Base-by-base conservation (phyloP, 164 flowering plant genomes). In the Santalum album region DNA sequence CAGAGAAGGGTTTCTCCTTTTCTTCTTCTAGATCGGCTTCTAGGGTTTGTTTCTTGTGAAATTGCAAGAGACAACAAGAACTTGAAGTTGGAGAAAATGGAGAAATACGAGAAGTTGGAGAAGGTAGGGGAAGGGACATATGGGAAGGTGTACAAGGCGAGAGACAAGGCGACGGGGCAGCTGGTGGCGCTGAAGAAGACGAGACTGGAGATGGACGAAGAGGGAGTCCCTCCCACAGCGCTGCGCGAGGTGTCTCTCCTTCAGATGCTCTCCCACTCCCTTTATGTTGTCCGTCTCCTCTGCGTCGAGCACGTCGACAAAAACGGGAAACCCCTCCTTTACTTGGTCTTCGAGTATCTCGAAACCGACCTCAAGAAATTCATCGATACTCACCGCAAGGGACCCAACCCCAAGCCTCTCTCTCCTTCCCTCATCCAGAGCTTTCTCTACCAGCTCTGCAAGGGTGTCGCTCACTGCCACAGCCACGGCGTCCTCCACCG, bases 111-210 rank as follows among this genome's bases (percentile, higher is more conserved):
- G 42, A 92, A 92, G 60, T 68, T 92, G 23, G 97, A 92, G 81
- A 92, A 90, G 70, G 96, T 92, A 0, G 99, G 99, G 3, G 99
- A 92, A 66, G 99, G 99, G 0, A 92, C 99, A 7, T 92, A 92
- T 60, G 99, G 99, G n/a, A 92, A 92, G 70, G 99, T 92, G 1
- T 92, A 92, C 89, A 92, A 90, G 64, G 99, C 97, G 12, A 78
- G 72, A 55, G 99, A 92, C 76, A 92, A 82, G 56, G 58, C 62
- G 14, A 85, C 82, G 1, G 97, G 97, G 0, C 87, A 87, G 43
- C 45, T 92, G 12, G 97, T 92, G 17, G 99, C 99, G 0, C 74
- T 92, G 29, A 92, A 92, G 83, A 92, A 92, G 65, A 92, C 99
- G 0, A 74, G 97, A 1, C 82, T 92, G 12, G 97, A 92, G 57